A percentile compares a stretch with the other conserved stretches of the same genome.
Conservation (phyloP, 805 yeast genomes). For the Lipomyces mesembrius region DNA sequence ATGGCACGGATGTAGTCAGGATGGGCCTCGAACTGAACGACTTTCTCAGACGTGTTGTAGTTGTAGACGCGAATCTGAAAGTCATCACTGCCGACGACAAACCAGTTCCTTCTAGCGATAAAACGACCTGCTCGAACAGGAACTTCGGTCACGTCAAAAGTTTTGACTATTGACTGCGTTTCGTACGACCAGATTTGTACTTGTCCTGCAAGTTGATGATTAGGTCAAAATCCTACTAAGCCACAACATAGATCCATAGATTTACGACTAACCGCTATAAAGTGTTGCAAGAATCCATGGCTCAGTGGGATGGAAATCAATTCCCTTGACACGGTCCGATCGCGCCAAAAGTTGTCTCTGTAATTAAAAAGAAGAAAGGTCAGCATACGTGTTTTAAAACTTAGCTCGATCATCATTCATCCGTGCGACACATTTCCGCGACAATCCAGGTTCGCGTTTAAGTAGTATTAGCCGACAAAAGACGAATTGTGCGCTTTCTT, state of each 20-base stretch:
- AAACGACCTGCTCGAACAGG: slow-evolving; percentile 96
- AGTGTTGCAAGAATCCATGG: slow-evolving; percentile 69
- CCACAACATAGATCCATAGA: background rate
- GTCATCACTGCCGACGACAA: slow-evolving; percentile 94
- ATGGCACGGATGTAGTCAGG: slow-evolving; percentile 94
- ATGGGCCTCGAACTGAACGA: slow-evolving; percentile 95
- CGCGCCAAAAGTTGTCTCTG: slow-evolving; percentile 73
- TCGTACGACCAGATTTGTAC: slow-evolving; percentile 95
- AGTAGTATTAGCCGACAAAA: background rate
- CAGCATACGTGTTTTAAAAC: background rate
- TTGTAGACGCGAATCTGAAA: slow-evolving; percentile 92
- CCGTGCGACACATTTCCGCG: background rate
- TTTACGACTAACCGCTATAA: slow-evolving; percentile 39
- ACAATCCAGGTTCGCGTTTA: background rate
- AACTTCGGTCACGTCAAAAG: slow-evolving; percentile 91
- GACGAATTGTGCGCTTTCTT: background rate
- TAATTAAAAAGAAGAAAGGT: background rate
- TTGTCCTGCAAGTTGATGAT: slow-evolving; percentile 61
- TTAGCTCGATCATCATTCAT: background rate
- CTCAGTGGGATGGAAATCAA: slow-evolving; percentile 96
- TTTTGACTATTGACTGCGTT: slow-evolving; percentile 72
- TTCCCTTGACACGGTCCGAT: slow-evolving; percentile 95
- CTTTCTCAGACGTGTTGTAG: slow-evolving; percentile 92
- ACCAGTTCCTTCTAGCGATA: slow-evolving; percentile 96
- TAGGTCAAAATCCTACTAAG: background rate